Evolutionary conservation across 768 basidiomycete genomes (phyloP), one percentile per base, ranked within the genome.

Genomic region (Suillus decipiens): DNA sequence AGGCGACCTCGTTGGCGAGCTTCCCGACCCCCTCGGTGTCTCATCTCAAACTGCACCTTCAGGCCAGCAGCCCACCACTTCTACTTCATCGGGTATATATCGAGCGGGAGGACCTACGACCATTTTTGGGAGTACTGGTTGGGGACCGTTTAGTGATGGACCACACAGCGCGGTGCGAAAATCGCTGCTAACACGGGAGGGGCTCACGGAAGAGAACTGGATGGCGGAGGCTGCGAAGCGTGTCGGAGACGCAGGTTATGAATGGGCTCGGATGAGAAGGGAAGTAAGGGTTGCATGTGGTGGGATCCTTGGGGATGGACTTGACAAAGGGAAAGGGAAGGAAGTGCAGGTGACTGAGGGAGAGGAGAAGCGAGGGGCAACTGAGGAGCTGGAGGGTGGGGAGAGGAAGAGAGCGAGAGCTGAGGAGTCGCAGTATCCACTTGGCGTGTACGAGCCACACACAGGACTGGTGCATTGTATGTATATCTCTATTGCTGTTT

Each of bases 81-180:
- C 45, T 19, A 61, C 66, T 4, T 73, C 77, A 19, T 81, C 83
- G 10, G 84, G 85, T 19, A 84, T 95, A 51, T 97, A 96, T 77
- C 89, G 92, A 51, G 88, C 94, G 0, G 95, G 95, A 1, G 95
- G 95, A 0, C 92, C 95, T 1, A 96, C 95, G 1, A 98, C 96
- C 0, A 84, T 95, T 50, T 99, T 97, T 68, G 96, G 92, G 19
- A 84, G 84, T 0, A 82, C 82, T 17, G 96, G 96, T 0, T 85
- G 88, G 80, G 93, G 94, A 2, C 94, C 95, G 1, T 96, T 88
- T 74, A 92, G 91, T 62, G 92, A 94, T 68, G 93, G 93, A 1
- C 93, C 93, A 0, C 78, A 93, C 63, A 92, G 90, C 66, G 89
- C 89, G 0, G 92, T 95, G 63, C 83, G 92, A 69, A 93, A 95